These are phyloP conservation scores for Beauveria sp. DNA, from an alignment of 2,329 filamentous ascomycete genomes.

Conservation along the genomic window DNA sequence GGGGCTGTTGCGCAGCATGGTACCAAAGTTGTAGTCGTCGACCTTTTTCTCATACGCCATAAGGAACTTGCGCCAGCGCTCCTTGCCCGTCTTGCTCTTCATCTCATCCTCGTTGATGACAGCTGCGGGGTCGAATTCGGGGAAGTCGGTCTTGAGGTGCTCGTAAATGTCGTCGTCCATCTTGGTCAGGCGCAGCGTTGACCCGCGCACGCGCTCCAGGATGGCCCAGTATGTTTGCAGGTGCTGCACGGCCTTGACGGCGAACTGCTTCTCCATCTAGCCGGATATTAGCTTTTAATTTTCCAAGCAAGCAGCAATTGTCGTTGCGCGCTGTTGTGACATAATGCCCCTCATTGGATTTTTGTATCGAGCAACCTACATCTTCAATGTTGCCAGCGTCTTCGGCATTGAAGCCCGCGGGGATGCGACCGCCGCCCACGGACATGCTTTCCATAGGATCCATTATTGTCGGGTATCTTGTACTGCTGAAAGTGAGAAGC, in stretches of 20 bases:
- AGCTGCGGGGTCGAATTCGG: slow-evolving; percentile 77
- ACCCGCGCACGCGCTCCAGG: slow-evolving; percentile 83
- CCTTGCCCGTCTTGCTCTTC: slow-evolving; percentile 96
- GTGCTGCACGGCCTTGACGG: slow-evolving; percentile 94
- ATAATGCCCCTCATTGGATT: neutral
- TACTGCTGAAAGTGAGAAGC: neutral
- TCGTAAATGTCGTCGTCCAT: slow-evolving; percentile 91
- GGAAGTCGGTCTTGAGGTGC: slow-evolving; percentile 81
- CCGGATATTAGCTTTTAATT: neutral
- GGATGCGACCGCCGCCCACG: slow-evolving; percentile 24
- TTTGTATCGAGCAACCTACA: slow-evolving; percentile 32
- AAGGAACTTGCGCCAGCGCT: slow-evolving; percentile 91
- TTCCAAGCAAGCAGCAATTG: neutral
- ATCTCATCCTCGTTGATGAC: slow-evolving; percentile 87
- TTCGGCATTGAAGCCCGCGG: slow-evolving; percentile 54
- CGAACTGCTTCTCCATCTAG: slow-evolving; percentile 99
- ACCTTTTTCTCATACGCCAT: slow-evolving; percentile 88
- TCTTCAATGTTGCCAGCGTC: slow-evolving; percentile 48
- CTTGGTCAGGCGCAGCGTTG: slow-evolving; percentile 83
- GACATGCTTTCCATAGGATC: slow-evolving; percentile 33
- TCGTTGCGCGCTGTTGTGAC: slow-evolving; percentile 5
- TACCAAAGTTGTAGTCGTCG: slow-evolving; percentile 98
- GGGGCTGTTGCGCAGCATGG: slow-evolving; percentile 73
- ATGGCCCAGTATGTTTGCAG: slow-evolving; percentile 97
- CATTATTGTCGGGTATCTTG: slow-evolving; percentile 19